Evolutionary conservation across 1,284 basidiomycete species (phyloP).

Genomic region (Cronartium ribicola): DNA sequence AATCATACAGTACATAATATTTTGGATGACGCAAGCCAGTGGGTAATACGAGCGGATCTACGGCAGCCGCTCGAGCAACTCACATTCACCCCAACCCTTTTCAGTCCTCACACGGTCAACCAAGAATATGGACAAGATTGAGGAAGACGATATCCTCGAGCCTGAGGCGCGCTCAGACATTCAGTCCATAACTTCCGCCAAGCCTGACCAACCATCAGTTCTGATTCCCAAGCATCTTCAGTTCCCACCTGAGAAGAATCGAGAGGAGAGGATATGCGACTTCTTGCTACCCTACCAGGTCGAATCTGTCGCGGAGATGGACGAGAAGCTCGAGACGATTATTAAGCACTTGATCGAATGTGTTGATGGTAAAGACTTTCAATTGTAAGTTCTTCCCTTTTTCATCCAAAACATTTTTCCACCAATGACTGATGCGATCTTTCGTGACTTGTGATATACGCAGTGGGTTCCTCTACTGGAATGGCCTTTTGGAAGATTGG

Average conservation of each 20-base stretch:
- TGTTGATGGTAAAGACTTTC: slow-evolving; percentile 73
- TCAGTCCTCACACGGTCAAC: too few species aligned
- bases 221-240: slow-evolving; percentile 31
- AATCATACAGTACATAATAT: too few species aligned
- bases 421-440: slow-evolving; percentile 55
- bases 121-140: background rate
- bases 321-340: slow-evolving; percentile 72
- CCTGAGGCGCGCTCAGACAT: background rate
- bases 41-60: too few species aligned
- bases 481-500: slow-evolving; percentile 61
- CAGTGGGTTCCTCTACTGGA: slow-evolving; percentile 51
- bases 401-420: slow-evolving; percentile 55
- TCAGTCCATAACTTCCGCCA: background rate
- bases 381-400: slow-evolving; percentile 57
- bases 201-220: background rate
- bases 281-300: slow-evolving; percentile 68
- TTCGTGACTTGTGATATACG: slow-evolving; percentile 37
- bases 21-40: too few species aligned
- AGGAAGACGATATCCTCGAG: slow-evolving; percentile 5
- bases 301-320: slow-evolving; percentile 74
- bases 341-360: slow-evolving; percentile 69
- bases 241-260: slow-evolving; percentile 43
- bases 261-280: slow-evolving; percentile 42
- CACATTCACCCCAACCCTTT: too few species aligned
- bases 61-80: too few species aligned